These are phyloP conservation scores for Ogataea haglerorum DNA, from an alignment of 805 yeast genomes.

Conservation along the genomic window DNA sequence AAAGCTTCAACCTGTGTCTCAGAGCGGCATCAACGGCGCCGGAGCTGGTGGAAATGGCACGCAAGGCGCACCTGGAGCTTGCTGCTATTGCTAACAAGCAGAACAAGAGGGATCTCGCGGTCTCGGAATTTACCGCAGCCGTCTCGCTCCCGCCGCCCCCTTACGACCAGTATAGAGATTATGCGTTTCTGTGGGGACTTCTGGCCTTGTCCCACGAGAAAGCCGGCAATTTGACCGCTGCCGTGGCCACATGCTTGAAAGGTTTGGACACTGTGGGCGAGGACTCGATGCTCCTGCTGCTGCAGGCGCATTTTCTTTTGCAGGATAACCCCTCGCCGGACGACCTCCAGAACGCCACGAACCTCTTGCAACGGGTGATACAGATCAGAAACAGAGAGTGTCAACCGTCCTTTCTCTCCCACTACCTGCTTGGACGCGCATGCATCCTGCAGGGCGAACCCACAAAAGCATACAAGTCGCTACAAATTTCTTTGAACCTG, in stretches of 20 bases:
- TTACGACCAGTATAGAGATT: constrained; percentile 41
- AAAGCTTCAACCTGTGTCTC: constrained; percentile 44
- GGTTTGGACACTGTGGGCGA: constrained; percentile 45
- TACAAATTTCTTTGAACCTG: constrained; percentile 51
- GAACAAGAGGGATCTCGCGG: constrained; percentile 47
- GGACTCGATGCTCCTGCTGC: constrained; percentile 41
- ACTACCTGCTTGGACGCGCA: constrained; percentile 54
- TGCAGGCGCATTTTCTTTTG: constrained; percentile 49
- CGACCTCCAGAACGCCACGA: constrained; percentile 37
- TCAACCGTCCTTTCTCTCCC: constrained; percentile 53
- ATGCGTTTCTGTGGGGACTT: constrained; percentile 51
- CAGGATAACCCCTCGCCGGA: constrained; percentile 27
- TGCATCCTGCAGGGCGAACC: constrained; percentile 45
- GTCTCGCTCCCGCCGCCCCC: constrained; percentile 49
- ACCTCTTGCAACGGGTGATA: constrained; percentile 34
- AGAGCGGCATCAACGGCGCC: constrained; percentile 33
- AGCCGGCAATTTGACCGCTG: constrained; percentile 47
- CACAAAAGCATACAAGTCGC: constrained; percentile 50
- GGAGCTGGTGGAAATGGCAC: constrained; percentile 43
- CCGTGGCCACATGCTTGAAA: constrained; percentile 47
- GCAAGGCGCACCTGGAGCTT: constrained; percentile 52
- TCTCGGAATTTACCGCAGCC: constrained; percentile 48
- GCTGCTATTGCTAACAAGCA: constrained; percentile 54
- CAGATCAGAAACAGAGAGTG: constrained; percentile 19
- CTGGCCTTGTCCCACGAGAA: constrained; percentile 49